Evolutionary conservation across 2,329 filamentous ascomycete species (phyloP).

Genomic region (Talaromyces sp.): DNA sequence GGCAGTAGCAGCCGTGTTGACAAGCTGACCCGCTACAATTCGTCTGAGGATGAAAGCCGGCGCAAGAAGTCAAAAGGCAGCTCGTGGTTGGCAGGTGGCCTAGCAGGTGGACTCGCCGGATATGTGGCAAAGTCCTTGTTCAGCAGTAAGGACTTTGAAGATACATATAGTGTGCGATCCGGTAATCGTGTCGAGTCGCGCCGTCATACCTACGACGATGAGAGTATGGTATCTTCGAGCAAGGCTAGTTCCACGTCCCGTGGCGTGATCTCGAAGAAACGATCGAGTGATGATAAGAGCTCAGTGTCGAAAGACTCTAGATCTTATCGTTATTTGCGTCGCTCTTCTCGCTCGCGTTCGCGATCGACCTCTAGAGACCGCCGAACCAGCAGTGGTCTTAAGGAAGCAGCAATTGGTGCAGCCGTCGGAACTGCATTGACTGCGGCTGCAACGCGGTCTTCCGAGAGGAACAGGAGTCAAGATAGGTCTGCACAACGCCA

Average conservation of each 20-base stretch:
- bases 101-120: slow-evolving; percentile 55
- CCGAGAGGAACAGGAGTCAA: slow-evolving; percentile 6
- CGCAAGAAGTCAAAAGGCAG: slow-evolving; percentile 44
- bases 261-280: slow-evolving; percentile 31
- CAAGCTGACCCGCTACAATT: slow-evolving; percentile 58
- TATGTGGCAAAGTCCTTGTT: slow-evolving; percentile 55
- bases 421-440: slow-evolving; percentile 20
- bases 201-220: slow-evolving; percentile 27
- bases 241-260: slow-evolving; percentile 45
- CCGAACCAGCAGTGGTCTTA: slow-evolving; percentile 27
- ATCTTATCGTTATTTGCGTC: slow-evolving; percentile 25
- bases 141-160: slow-evolving; percentile 55
- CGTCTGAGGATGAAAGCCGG: slow-evolving; percentile 50
- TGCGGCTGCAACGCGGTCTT: slow-evolving; percentile 4
- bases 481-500: slow-evolving; percentile 19
- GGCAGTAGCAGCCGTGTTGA: slow-evolving; percentile 49
- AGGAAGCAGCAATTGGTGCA: slow-evolving; percentile 33
- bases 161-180: slow-evolving; percentile 58
- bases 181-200: slow-evolving; percentile 40
- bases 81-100: slow-evolving; percentile 52
- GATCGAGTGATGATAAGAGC: slow-evolving; percentile 12
- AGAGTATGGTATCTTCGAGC: slow-evolving; percentile 26
- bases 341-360: slow-evolving; percentile 42
- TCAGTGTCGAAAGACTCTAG: slow-evolving; percentile 10
- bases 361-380: slow-evolving; percentile 30